A percentile compares a stretch with the other conserved stretches of the same genome.
Conservation (phyloP, 345 rosid genomes). For the Laguncularia racemosa region DNA sequence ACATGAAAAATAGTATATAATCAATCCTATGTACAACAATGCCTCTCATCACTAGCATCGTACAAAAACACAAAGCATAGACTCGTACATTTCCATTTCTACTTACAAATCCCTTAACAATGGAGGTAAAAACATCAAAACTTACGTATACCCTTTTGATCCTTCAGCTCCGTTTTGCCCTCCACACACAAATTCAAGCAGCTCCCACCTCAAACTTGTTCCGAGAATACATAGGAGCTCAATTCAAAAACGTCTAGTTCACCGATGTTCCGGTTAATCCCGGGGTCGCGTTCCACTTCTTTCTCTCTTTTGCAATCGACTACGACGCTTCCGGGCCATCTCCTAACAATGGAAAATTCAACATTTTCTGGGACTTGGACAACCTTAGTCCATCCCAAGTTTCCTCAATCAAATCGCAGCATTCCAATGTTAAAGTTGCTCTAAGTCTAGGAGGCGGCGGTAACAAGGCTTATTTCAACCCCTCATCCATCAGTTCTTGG, state of each 20-base stretch:
- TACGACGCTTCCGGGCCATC: slow-evolving; percentile 19
- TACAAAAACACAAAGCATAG: no score
- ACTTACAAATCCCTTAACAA: no score
- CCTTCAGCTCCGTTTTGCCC: no score
- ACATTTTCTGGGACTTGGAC: slow-evolving; percentile 28
- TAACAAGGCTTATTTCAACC: slow-evolving; percentile 10
- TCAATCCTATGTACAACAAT: no score
- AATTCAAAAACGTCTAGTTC: slow-evolving; percentile 20
- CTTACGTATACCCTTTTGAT: no score
- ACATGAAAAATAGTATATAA: no score
- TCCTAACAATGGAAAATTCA: slow-evolving; percentile 27
- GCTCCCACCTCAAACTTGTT: slow-evolving; percentile 13
- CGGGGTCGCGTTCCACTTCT: slow-evolving; percentile 21
- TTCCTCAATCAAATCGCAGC: slow-evolving; percentile 15
- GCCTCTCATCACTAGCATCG: no score
- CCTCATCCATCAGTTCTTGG: slow-evolving; percentile 18
- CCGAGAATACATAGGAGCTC: slow-evolving; percentile 28
- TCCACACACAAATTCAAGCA: not conserved
- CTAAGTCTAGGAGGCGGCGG: slow-evolving; percentile 23
- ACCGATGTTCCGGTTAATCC: slow-evolving; percentile 20
- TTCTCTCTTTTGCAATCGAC: slow-evolving; percentile 36
- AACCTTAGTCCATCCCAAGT: slow-evolving; percentile 22
- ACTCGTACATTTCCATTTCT: no score
- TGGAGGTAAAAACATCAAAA: no score
- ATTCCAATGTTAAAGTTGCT: slow-evolving; percentile 26